These are phyloP conservation scores for Suillus placidus DNA, from an alignment of 768 basidiomycete genomes.

Conservation along the genomic window DNA sequence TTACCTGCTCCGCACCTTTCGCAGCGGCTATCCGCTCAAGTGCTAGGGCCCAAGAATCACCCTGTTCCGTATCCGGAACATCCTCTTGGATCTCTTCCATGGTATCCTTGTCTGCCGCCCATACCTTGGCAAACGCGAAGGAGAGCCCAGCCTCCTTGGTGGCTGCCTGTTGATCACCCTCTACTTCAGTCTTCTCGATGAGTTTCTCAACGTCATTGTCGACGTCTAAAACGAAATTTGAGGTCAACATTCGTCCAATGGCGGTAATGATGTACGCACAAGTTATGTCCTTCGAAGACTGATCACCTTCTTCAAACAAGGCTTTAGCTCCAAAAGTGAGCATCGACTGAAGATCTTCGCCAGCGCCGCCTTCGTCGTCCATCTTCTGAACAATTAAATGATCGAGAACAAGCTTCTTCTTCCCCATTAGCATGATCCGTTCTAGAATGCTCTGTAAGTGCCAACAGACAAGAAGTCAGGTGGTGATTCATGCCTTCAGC, in stretches of 20 bases:
- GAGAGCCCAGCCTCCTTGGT: constrained; percentile 54
- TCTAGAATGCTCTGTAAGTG: constrained; percentile 49
- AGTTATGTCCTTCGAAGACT: constrained; percentile 61
- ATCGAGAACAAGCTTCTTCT: constrained; percentile 92
- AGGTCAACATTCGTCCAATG: not conserved
- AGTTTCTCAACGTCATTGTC: constrained; percentile 84
- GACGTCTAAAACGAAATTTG: constrained; percentile 50
- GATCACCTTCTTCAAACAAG: constrained; percentile 71
- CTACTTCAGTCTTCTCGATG: constrained; percentile 82
- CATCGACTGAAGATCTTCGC: constrained; percentile 86
- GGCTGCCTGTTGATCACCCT: constrained; percentile 57
- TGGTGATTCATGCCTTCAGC: constrained; percentile 68
- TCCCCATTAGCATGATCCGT: constrained; percentile 89
- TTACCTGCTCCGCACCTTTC: constrained; percentile 44
- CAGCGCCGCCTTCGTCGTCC: constrained; percentile 77
- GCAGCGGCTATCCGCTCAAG: constrained; percentile 51
- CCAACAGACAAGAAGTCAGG: not conserved
- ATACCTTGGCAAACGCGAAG: constrained; percentile 91
- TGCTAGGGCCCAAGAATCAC: constrained; percentile 83
- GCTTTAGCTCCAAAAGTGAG: constrained; percentile 87
- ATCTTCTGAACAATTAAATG: constrained; percentile 96
- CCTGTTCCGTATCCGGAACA: constrained; percentile 47
- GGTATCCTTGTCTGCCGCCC: constrained; percentile 77
- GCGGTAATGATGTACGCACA: constrained; percentile 47
- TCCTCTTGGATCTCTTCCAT: constrained; percentile 69